These are phyloP conservation scores for Dioszegia crocea DNA, from an alignment of 768 basidiomycete genomes.

Conservation along the genomic window DNA sequence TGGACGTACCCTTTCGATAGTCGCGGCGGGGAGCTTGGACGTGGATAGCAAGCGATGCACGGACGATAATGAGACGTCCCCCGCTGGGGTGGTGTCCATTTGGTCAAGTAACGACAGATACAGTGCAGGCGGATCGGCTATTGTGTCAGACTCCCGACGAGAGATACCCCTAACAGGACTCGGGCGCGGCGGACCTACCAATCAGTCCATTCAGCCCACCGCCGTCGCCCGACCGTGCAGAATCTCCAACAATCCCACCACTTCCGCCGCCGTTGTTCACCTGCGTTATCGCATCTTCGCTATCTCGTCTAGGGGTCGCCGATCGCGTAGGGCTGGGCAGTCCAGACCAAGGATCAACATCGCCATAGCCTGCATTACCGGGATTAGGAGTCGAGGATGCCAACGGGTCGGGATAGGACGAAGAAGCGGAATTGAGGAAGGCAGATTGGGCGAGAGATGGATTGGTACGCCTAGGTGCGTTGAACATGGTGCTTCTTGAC, in stretches of 20 bases:
- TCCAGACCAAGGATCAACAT: slow-evolving; percentile 50
- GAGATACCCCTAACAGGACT: background rate
- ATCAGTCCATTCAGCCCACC: slow-evolving; percentile 18
- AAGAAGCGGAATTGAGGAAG: slow-evolving; percentile 21
- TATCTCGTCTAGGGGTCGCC: slow-evolving; percentile 28
- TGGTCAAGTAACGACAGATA: slow-evolving; percentile 71
- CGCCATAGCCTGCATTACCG: slow-evolving; percentile 25
- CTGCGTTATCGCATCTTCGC: slow-evolving; percentile 3
- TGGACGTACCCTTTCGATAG: slow-evolving; percentile 66
- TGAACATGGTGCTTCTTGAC: slow-evolving; percentile 27
- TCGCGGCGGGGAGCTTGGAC: slow-evolving; percentile 72
- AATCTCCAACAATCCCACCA: background rate
- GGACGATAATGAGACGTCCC: slow-evolving; percentile 76
- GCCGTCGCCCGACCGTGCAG: background rate
- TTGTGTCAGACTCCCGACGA: background rate
- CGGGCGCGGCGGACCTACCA: too few relatives aligned
- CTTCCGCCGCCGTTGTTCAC: background rate
- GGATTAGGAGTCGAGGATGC: slow-evolving; percentile 31
- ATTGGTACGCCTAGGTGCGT: slow-evolving; percentile 33
- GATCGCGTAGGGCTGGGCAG: slow-evolving; percentile 38
- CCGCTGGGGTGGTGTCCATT: slow-evolving; percentile 66
- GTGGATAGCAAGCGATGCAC: slow-evolving; percentile 75
- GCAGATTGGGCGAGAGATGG: slow-evolving; percentile 25
- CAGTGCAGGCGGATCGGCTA: slow-evolving; percentile 71
- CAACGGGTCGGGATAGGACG: slow-evolving; percentile 32